Percentiles rank a stretch among this genome's conserved stretches.
Evolutionary conservation across 176 grass and related monocot genomes (phyloP).

Genomic region (Oropetium thomaeum): DNA sequence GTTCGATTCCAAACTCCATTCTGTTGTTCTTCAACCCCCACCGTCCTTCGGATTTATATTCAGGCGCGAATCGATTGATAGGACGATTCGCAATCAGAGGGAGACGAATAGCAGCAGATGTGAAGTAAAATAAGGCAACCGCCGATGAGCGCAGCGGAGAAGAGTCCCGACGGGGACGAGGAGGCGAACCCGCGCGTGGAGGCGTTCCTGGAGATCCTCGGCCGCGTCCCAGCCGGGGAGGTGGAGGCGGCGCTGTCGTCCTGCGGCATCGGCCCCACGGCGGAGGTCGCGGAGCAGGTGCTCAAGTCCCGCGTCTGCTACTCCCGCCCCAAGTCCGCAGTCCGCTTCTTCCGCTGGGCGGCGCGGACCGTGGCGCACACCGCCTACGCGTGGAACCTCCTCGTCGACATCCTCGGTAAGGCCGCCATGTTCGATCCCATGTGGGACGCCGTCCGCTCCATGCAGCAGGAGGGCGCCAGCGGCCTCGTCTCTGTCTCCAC

Average conservation of each 20-base stretch:
- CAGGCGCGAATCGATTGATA: background rate
- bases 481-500: constrained; percentile 54
- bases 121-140: constrained; percentile 7
- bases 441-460: constrained; percentile 81
- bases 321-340: constrained; percentile 43
- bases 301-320: constrained; percentile 57
- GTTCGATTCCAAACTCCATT: background rate
- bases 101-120: background rate
- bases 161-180: constrained; percentile 25
- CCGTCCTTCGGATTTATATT: background rate
- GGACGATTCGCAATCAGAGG: background rate
- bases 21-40: background rate
- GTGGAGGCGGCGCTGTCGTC: constrained; percentile 53
- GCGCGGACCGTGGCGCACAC: constrained; percentile 41
- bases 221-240: constrained; percentile 25
- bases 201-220: constrained; percentile 50
- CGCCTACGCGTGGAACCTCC: constrained; percentile 65
- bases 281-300: constrained; percentile 58
- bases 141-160: constrained; percentile 39
- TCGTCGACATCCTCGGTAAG: constrained; percentile 84
- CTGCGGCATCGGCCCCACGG: constrained; percentile 42
- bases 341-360: constrained; percentile 82
- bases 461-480: constrained; percentile 40
- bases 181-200: constrained; percentile 15
- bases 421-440: constrained; percentile 67